Base-by-base conservation (phyloP, 129 eudicot genomes). In the Arctium minus region DNA sequence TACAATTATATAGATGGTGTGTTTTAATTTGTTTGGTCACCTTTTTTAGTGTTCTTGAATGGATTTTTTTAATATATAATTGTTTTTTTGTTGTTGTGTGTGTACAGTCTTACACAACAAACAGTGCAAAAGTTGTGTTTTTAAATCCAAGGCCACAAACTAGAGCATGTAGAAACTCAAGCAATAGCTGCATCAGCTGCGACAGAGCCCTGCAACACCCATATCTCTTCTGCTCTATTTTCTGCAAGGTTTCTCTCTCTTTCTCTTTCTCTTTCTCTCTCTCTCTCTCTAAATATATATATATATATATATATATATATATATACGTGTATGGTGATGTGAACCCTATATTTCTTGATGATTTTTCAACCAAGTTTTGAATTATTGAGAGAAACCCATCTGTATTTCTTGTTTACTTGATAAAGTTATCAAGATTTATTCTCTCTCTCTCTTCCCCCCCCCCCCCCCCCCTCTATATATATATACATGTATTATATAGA, bases 41-140 rank as follows among this genome's bases (percentile, higher is more conserved):
- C 68, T 80, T 77, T 69, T 42, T 42, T 42, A 12, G 50, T 42
- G 56, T 46, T 71, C 38, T 27, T 74, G 30, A 65, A 22, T 78
- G 36, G 74, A 81, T 73, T 42, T 15, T 2, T 38, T n/a, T 31
- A n/a, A 29, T 71, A 29, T 71, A 18, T 5, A 6, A 1, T 62
- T n/a, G 8, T 67, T 68, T 17, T 8, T 29, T 72, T 30, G 1
- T 72, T 72, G 0, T 36, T 39, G 6, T 40, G 11, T n/a, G 50
- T 9, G 3, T 73, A 12, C 78, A 95, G 97, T 50, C 92, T 31
- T 92, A 95, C 85, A 89, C 88, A 1, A 88, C 88, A 33, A 95
- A 95, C 83, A 82, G 92, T 81, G 97, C 94, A 56, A 91, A 91
- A 83, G 97, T 95, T 33, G 89, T 95, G 30, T 92, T 91, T 74